Evolutionary conservation across 2,329 filamentous ascomycete genomes (phyloP).

Genomic region (Aspergillus terreus): DNA sequence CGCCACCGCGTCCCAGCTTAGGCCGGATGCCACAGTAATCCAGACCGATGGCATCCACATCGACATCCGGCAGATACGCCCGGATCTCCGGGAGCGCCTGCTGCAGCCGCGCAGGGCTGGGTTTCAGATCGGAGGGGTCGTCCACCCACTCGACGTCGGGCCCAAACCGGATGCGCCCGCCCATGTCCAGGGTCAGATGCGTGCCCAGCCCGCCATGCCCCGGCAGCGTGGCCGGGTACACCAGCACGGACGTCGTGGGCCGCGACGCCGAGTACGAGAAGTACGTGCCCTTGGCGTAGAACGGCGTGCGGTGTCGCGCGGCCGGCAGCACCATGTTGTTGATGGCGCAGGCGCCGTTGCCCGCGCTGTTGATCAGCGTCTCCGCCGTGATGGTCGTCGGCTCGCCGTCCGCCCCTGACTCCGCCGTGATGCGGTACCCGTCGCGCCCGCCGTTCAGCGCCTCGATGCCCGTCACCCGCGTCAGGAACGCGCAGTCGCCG

Average conservation of each 20-base stretch:
- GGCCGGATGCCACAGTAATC: constrained; percentile 93
- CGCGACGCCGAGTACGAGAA: constrained; percentile 71
- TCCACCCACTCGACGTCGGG: constrained; percentile 94
- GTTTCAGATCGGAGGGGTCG: constrained; percentile 63
- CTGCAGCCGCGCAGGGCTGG: constrained; percentile 60
- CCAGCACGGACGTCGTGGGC: constrained; percentile 66
- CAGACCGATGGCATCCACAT: constrained; percentile 61
- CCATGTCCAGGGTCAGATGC: constrained; percentile 86
- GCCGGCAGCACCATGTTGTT: constrained; percentile 72
- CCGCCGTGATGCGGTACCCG: constrained; percentile 68
- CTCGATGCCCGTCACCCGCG: constrained; percentile 59
- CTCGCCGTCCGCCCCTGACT: constrained; percentile 33
- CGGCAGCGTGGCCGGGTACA: constrained; percentile 83
- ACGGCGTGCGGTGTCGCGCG: constrained; percentile 56
- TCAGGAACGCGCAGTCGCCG: constrained; percentile 69
- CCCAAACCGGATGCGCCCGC: constrained; percentile 80
- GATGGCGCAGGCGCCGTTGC: constrained; percentile 69
- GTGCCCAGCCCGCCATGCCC: constrained; percentile 88
- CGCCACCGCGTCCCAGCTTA: constrained; percentile 66
- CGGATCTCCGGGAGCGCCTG: constrained; percentile 71
- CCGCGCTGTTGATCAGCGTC: constrained; percentile 79
- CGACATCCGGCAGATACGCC: constrained; percentile 72
- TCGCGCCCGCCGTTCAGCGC: constrained; percentile 49
- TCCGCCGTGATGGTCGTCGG: constrained; percentile 63
- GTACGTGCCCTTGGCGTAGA: constrained; percentile 93